These are phyloP conservation scores for Monilinia aucupariae DNA, from an alignment of 2,329 filamentous ascomycete genomes.

Conservation along the genomic window DNA sequence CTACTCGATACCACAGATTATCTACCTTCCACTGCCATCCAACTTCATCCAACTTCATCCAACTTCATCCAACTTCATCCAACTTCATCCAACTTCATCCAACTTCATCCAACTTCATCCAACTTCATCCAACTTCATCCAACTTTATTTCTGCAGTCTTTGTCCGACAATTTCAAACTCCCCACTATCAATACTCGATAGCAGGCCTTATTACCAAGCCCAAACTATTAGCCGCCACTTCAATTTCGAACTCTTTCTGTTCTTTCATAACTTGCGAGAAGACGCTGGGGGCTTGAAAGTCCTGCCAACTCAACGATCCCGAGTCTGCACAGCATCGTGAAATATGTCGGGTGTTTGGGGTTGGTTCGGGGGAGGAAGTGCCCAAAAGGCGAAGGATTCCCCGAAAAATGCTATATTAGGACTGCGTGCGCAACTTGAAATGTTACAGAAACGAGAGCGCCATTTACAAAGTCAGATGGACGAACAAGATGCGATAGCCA, in stretches of 20 bases:
- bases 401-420: conserved; percentile 95
- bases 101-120: background rate
- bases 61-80: background rate
- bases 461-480: conserved; percentile 89
- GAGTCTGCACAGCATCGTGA: conserved; percentile 21
- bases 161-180: conserved; percentile 20
- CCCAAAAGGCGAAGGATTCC: conserved; percentile 83
- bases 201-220: conserved; percentile 8
- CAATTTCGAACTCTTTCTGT: background rate
- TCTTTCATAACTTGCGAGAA: background rate
- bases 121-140: background rate
- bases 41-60: background rate
- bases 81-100: background rate
- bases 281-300: conserved; percentile 14
- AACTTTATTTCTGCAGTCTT: conserved; percentile 16
- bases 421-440: conserved; percentile 84
- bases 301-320: conserved; percentile 16
- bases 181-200: conserved; percentile 26
- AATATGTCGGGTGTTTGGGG: conserved; percentile 67
- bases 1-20: conserved; percentile 1
- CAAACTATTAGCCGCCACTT: conserved; percentile 12
- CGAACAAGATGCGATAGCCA: conserved; percentile 81
- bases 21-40: background rate
- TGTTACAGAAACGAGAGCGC: conserved; percentile 94
- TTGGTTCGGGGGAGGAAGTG: conserved; percentile 84